Base-by-base conservation (phyloP, 2,329 filamentous ascomycete species). In the Ustulina deusta region DNA sequence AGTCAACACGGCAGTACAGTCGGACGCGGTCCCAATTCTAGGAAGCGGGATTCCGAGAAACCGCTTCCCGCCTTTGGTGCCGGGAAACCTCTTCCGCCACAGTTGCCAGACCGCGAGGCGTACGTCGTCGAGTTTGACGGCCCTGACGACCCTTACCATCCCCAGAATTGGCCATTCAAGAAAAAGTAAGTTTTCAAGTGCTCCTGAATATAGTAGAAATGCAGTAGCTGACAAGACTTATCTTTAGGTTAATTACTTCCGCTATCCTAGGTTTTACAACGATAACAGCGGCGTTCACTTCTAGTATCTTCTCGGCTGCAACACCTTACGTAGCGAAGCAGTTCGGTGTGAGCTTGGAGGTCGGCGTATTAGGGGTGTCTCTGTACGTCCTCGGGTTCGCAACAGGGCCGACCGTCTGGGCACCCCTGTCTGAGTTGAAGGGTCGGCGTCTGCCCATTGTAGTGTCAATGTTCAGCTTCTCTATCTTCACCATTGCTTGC, bases 51-150 rank as follows among this genome's bases (percentile, higher is more conserved):
- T 56, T 87, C 83, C 5, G 83, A 77, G 62, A 88, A 81, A 75
- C 89, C 91, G 0, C 76, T 94, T 63, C 92, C 92, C 1, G 79
- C 81, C 6, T 93, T 94, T 78, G 92, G 92, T 40, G 88, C 84
- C 62, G 91, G 90, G n/a, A 94, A 93, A 80, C 84, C 89, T 0
- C 93, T 89, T 74, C 92, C 92, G 2, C 91, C 91, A 3, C 83
- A 82, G 0, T 77, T 94, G 48, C 91, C 91, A 1, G 87, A 89
- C 15, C 84, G 86, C 73, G 92, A 94, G 74, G 89, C 92, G 71
- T 95, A 94, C 75, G 91, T 94, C 0, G 92, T 94, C 49, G 92
- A 93, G 79, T 97, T 97, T 76, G 91, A 94, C 73, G 94, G 93
- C 0, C 90, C 89, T 1, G 86, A 94, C 71, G 94, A 97, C 75